Evolutionary conservation across 108 stramenopile species (phyloP).

Genomic region (Hondaea fermentalgiana): DNA sequence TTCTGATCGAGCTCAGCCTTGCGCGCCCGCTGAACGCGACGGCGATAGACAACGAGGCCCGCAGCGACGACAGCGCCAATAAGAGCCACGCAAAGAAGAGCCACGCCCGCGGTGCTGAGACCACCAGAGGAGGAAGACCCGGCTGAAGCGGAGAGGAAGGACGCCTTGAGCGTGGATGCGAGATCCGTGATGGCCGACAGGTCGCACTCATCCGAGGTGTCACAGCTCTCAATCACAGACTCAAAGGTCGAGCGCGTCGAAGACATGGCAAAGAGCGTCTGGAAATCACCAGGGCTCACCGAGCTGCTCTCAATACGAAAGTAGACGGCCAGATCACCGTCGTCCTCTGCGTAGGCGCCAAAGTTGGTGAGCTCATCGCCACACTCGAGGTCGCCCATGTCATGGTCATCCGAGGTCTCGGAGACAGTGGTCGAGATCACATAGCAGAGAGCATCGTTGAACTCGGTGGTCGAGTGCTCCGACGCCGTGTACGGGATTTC

Average conservation of each 20-base stretch:
- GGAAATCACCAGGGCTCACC: not conserved
- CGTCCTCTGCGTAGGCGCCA: not conserved
- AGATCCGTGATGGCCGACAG: not conserved
- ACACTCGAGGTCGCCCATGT: not conserved
- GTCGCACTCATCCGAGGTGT: not conserved
- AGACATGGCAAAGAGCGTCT: not conserved
- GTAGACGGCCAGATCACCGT: not conserved
- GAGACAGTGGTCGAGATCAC: not conserved
- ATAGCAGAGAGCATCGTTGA: not conserved
- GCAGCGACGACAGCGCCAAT: not conserved
- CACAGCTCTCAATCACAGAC: not conserved
- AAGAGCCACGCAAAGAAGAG: not conserved
- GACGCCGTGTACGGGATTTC: not conserved
- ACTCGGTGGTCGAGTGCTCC: not conserved
- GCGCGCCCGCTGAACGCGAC: not conserved
- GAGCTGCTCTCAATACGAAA: not conserved
- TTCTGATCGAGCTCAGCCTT: not conserved
- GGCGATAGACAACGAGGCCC: not conserved
- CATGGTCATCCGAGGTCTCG: not conserved
- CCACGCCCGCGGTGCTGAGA: not conserved
- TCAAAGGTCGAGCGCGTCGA: not conserved
- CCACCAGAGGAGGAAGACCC: not conserved
- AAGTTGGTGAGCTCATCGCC: not conserved
- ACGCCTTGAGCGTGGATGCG: not conserved
- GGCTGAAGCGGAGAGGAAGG: not conserved